Base-by-base conservation (phyloP, 2,329 filamentous ascomycete species). In the Paraphaeosphaeria sporulosa region DNA sequence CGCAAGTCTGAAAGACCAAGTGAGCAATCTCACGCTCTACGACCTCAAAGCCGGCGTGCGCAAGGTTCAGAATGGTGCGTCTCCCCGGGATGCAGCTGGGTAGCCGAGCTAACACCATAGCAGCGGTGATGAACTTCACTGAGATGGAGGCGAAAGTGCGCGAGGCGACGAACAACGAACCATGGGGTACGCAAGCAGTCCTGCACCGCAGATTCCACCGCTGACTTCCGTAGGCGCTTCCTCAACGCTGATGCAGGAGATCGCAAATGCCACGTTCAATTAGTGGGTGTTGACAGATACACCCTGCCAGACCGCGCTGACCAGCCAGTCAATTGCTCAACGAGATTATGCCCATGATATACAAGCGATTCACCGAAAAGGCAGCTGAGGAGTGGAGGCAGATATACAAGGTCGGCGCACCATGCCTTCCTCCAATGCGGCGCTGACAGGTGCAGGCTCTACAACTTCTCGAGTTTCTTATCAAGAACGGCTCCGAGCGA, bases 341-440 rank as follows among this genome's bases (percentile, higher is more conserved):
- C 80, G 95, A 99, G 80, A 98, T 99, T 77, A 99, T 99, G 95
- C 95, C 95, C 67, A 95, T 99, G 93, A 97, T 99, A 76, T 99
- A 99, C 84, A 95, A 96, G 75, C 92, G 95, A 66, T 99, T 99
- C 80, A 99, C 95, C 62, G 95, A 99, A 78, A 99, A 99, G 84
- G 87, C 93, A 8, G 94, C 95, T 58, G 95, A 99, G 78, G 95
- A 99, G 81, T 99, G 95, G 95, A 88, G 95, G 68, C 95, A 99
- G 79, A 99, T 99, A 75, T 99, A 99, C 86, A 99, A 99, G 84
- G 90, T 93, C 72, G 59, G 61, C n/a, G n/a, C 15, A 51, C 21
- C 12, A 47, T 43, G 21, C 50, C 51, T 42, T 30, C 21, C 34
- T 21, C 17, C 3, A 7, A 8, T 23, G 27, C 34, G 10, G 3